Evolutionary conservation across 192 early-diverging fungal species (phyloP), one percentile per base, ranked within the genome.

Genomic region (Coemansia sp.): DNA sequence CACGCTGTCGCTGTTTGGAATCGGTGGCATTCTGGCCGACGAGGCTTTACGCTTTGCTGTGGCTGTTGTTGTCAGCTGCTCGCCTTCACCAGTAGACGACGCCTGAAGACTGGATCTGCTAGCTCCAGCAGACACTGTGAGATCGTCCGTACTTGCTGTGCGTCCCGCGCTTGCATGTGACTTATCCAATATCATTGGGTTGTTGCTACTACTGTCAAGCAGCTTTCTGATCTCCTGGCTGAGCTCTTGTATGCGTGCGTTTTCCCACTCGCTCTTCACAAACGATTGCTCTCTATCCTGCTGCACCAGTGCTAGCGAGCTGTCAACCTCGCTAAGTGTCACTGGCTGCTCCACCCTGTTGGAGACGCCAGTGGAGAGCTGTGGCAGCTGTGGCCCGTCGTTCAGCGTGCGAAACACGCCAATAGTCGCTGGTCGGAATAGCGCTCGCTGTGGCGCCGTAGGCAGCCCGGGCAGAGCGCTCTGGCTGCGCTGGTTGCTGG

Each of bases 221-320:
- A 82, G 80, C 67, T 77, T 82, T 21, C 59, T 52, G 19, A 82
- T 77, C 61, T 82, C 80, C 23, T 46, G 39, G 37, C 72, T 61
- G 6, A 82, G 75, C 63, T 82, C 80, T 3, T 75, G 60, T 49
- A 82, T 69, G 38, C 80, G 68, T 32, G 65, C 75, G n/a, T 13
- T 64, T 16, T 76, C 75, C 80, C 80, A 82, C 46, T 76, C 66
- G 30, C 49, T 43, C n/a, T 62, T 65, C 1, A 52, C 67, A 28
- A 68, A 42, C 3, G 60, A 65, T 28, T 74, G 55, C 55, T 33
- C 55, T 33, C 30, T 57, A 17, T 13, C 16, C 55, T 57, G 55
- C 16, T 32, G 55, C 11, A 16, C 26, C 6, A 32, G 16, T 4
- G 26, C 52, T 10, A 53, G 26, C 26, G 55, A 57, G 32, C 55